Conservation (phyloP, 805 yeast genomes). For the Debaryomyces tyrocola region DNA sequence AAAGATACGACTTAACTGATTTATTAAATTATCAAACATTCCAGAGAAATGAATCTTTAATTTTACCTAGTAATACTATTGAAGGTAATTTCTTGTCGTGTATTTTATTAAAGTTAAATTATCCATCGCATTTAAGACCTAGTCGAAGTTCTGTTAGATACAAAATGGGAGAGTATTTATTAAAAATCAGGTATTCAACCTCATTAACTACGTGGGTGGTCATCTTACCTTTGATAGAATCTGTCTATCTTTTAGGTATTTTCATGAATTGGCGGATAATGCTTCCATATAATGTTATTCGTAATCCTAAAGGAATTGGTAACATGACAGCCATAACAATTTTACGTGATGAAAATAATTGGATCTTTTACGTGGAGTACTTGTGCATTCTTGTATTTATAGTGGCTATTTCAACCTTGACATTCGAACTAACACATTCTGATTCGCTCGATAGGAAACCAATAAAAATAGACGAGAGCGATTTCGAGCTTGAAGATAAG, state of each 20-base stretch:
- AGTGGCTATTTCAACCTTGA: conserved; percentile 36
- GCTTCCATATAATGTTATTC: neutral
- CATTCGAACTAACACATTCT: conserved; percentile 18
- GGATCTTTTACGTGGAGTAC: conserved; percentile 57
- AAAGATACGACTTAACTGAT: conserved; percentile 62
- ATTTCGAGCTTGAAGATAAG: conserved; percentile 15
- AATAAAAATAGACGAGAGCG: conserved; percentile 4
- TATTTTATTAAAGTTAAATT: conserved; percentile 16
- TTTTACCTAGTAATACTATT: conserved; percentile 16
- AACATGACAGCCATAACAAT: conserved; percentile 3
- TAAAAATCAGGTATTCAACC: conserved; percentile 38
- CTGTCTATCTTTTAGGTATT: conserved; percentile 14
- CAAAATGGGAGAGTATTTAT: conserved; percentile 31
- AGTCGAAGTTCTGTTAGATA: conserved; percentile 20
- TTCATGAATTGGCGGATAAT: conserved; percentile 20
- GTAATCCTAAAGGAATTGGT: neutral
- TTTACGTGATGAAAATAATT: conserved; percentile 38
- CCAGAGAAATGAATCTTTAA: neutral
- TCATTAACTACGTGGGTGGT: conserved; percentile 31
- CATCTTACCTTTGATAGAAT: conserved; percentile 19
- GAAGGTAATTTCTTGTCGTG: conserved; percentile 29
- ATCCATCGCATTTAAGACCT: conserved; percentile 13
- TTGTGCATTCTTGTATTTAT: conserved; percentile 50
- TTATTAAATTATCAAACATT: conserved; percentile 25
- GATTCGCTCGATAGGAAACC: neutral